Base-by-base conservation (phyloP, 129 eudicot genomes). In the Dittrichia graveolens region DNA sequence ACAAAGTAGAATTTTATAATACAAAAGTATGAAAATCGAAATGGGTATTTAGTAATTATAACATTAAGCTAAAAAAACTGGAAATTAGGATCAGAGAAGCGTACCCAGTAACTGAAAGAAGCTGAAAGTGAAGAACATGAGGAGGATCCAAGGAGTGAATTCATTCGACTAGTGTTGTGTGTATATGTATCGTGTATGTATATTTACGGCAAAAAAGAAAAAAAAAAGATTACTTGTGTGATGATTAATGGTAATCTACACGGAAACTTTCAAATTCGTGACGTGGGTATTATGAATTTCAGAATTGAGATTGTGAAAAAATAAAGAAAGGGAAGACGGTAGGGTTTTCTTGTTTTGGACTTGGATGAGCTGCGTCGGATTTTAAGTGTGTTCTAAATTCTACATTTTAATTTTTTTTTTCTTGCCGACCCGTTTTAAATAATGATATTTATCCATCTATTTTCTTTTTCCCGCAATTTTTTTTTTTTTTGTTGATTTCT, bases 121-220 rank as follows among this genome's bases (percentile, higher is more conserved):
- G 82, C 18, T 52, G 67, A 42, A 76, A 78, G 82, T 44, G 77
- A 71, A 62, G 77, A 78, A 54, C 82, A 78, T 71, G 72, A 78
- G 82, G 78, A 78, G 82, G 78, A 78, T 78, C 67, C 31, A 66
- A 62, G 59, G 77, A 15, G 72, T 62, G 72, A 41, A 16, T 71
- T 60, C 60, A 61, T 60, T 46, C 59, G 76, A 45, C 46, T 67
- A 42, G 5, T 54, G 43, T 42, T 56, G 9, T 60, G 24, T 53
- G 61, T 76, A 45, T 67, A 6, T 54, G n/a, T 73, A 43, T 61
- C 10, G 14, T 24, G 31, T 72, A 49, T 46, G 58, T 37, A 40
- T 14, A 45, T 55, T 66, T 75, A 43, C 66, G 60, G 74, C 16
- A 75, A 41, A 19, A 37, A 48, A 14, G n/a, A 15, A 43, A 5